Conservation (phyloP, 176 grass and related monocot species). For the Rhynchospora tenuis region DNA sequence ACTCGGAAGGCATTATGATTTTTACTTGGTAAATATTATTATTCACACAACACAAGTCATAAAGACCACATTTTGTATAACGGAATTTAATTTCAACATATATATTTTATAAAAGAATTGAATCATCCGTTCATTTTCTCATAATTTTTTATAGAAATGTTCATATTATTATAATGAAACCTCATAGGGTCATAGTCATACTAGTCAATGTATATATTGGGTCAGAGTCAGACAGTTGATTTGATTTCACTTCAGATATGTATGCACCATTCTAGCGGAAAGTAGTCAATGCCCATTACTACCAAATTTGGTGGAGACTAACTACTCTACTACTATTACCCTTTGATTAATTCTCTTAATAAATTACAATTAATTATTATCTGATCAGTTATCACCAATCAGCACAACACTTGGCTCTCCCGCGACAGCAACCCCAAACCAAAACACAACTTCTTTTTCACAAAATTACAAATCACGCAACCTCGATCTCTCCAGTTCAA, state of each 20-base stretch:
- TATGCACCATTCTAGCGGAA: background rate
- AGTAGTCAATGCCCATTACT: background rate
- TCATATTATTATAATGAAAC: too few species aligned
- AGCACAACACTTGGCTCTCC: too few species aligned
- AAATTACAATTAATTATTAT: too few species aligned
- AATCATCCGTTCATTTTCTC: background rate
- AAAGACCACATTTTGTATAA: background rate
- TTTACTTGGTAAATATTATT: too few species aligned
- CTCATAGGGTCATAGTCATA: too few species aligned
- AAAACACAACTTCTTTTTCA: conserved; percentile 1
- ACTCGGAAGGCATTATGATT: too few species aligned
- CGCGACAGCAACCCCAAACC: conserved; percentile 24
- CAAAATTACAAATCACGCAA: conserved; percentile 15
- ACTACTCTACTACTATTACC: too few species aligned
- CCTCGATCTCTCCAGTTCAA: background rate
- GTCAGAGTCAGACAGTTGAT: background rate
- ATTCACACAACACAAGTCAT: background rate
- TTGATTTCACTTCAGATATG: background rate
- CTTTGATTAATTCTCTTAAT: too few species aligned
- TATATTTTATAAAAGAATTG: too few species aligned
- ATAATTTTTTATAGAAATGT: too few species aligned
- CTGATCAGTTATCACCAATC: too few species aligned
- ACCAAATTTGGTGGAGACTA: background rate
- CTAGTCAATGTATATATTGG: too few species aligned
- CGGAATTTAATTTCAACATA: background rate